Percentiles rank a stretch among this genome's conserved stretches.
phyloP scores from a whole-genome alignment of 257 asterid genomes.

The Cruciata laevipes region DNA sequence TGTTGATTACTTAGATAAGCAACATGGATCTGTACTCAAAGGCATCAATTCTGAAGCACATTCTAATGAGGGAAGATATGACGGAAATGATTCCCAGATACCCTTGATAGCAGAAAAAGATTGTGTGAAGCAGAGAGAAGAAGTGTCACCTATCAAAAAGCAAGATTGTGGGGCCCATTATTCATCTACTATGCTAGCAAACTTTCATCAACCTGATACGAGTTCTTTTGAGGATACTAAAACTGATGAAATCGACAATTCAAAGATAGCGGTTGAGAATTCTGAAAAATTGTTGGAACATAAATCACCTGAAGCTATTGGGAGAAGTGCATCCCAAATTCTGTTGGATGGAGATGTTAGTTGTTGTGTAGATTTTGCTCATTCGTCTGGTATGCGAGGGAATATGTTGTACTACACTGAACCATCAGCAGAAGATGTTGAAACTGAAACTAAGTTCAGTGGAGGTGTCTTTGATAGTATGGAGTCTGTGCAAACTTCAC shows the following conservation, averaged over 20 bases:
- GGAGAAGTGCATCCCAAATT: not conserved
- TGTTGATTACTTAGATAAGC: not conserved
- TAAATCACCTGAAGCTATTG: constrained; percentile 3
- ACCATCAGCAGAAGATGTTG: constrained; percentile 2
- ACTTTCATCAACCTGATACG: not conserved
- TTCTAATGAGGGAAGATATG: not conserved
- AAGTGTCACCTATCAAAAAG: not conserved
- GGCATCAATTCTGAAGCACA: not conserved
- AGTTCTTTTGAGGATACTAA: constrained; percentile 2
- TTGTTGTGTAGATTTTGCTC: not conserved
- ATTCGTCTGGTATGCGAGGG: constrained; percentile 1
- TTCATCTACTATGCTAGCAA: not conserved
- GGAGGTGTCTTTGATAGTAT: not conserved
- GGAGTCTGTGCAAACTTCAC: not conserved
- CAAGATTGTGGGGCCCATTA: not conserved
- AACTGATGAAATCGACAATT: not conserved
- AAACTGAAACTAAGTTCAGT: not conserved
- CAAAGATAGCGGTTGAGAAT: not conserved
- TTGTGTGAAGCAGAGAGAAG: not conserved
- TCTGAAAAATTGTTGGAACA: not conserved
- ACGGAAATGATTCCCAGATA: not conserved
- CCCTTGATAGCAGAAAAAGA: not conserved
- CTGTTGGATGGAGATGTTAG: not conserved
- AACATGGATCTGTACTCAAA: not conserved
- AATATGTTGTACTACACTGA: not conserved